phyloP scores from a whole-genome alignment of 345 rosid species.

The Populus simonii region DNA sequence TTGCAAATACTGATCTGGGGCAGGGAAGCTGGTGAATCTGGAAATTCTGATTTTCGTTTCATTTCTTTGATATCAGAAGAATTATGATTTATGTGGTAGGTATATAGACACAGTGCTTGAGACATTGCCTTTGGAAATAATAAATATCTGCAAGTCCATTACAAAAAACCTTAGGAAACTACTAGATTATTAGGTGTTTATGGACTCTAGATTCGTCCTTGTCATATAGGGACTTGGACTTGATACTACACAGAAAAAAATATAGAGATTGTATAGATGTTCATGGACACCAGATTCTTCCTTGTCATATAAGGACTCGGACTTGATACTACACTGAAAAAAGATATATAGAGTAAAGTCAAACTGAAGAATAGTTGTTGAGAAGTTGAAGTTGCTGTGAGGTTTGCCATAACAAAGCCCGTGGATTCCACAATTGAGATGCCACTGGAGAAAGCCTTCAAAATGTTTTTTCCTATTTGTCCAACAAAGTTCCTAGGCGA shows the following conservation, averaged over 20 bases:
- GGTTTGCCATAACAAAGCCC: not conserved
- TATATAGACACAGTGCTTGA: not conserved
- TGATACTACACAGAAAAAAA: not conserved
- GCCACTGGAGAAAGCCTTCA: not conserved
- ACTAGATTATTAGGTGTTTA: not conserved
- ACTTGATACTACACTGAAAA: not conserved
- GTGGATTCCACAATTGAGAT: not conserved
- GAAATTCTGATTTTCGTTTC: not conserved
- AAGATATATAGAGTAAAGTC: not conserved
- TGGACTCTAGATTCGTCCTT: not conserved
- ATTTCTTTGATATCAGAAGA: not conserved
- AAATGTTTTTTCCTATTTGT: not conserved
- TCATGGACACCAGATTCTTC: not conserved
- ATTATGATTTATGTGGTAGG: not conserved
- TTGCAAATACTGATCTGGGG: not conserved
- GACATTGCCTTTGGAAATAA: not conserved
- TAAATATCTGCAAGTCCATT: not conserved
- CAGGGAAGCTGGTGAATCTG: not conserved
- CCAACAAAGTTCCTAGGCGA: not conserved
- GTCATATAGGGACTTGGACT: not conserved
- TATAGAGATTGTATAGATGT: not conserved
- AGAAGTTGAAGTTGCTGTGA: not conserved
- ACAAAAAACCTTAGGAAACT: not conserved
- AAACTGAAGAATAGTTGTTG: not conserved
- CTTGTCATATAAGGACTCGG: not conserved